A percentile compares a stretch with the other conserved stretches of the same genome.
phyloP scores from a whole-genome alignment of 2,329 filamentous ascomycete genomes.

The Nemania serpens region DNA sequence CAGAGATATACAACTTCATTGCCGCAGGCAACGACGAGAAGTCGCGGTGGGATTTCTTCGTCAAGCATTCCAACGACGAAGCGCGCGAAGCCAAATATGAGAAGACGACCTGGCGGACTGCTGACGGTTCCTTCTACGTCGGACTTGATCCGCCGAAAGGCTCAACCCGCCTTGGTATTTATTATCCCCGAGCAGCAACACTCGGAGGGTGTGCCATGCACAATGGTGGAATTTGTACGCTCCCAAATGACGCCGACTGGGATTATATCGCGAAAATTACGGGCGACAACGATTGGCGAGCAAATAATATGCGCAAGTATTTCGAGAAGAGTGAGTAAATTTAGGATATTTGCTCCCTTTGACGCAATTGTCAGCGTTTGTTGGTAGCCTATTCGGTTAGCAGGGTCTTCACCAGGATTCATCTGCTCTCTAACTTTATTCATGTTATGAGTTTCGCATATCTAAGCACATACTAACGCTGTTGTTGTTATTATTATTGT shows the following conservation, averaged over 20 bases:
- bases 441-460: no score
- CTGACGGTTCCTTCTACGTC: slow-evolving; percentile 41
- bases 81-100: slow-evolving; percentile 51
- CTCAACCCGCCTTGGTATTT: slow-evolving; percentile 40
- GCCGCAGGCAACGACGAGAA: slow-evolving; percentile 47
- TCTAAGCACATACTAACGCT: slow-evolving; percentile 22
- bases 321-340: slow-evolving; percentile 26
- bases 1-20: slow-evolving; percentile 43
- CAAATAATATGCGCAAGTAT: slow-evolving; percentile 30
- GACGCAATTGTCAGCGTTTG: not conserved
- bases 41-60: slow-evolving; percentile 60
- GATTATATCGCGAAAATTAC: slow-evolving; percentile 38
- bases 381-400: not conserved
- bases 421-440: no score
- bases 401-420: no score
- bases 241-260: slow-evolving; percentile 41
- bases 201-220: slow-evolving; percentile 44
- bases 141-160: slow-evolving; percentile 41
- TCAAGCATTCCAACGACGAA: slow-evolving; percentile 60
- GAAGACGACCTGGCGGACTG: slow-evolving; percentile 38
- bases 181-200: slow-evolving; percentile 43
- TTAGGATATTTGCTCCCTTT: not conserved
- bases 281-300: slow-evolving; percentile 38
- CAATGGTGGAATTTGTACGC: slow-evolving; percentile 38
- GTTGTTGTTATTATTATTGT: no score